Evolutionary conservation across 1,284 basidiomycete species (phyloP).

Genomic region (Schizophyllum commune): DNA sequence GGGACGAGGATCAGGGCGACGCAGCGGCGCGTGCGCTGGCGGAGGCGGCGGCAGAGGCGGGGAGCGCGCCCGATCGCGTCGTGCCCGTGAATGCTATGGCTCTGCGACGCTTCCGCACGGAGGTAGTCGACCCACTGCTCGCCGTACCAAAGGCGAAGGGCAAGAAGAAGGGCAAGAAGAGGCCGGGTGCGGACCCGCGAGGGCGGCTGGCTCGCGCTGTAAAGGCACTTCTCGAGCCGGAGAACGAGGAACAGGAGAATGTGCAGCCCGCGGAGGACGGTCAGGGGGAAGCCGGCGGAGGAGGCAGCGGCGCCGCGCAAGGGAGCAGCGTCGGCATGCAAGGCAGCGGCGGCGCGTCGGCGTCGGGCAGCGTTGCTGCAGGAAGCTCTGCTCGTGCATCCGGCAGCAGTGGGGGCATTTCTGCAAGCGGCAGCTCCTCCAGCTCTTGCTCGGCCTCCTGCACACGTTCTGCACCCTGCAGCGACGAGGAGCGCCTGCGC

Average conservation of each 20-base stretch:
- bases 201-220: slow-evolving; percentile 60
- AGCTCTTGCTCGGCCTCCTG: too few species aligned
- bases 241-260: slow-evolving; percentile 29
- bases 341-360: too few species aligned
- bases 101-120: slow-evolving; percentile 59
- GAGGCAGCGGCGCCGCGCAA: not conserved
- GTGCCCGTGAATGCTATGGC: slow-evolving; percentile 57
- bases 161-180: slow-evolving; percentile 41
- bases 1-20: slow-evolving; percentile 39
- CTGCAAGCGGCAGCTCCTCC: too few species aligned
- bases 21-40: slow-evolving; percentile 34
- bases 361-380: too few species aligned
- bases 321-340: not conserved
- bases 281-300: not conserved
- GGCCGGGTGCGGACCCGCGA: slow-evolving; percentile 41
- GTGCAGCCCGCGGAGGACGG: not conserved
- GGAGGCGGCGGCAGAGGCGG: slow-evolving; percentile 66
- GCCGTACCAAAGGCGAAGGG: slow-evolving; percentile 55
- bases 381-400: too few species aligned
- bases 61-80: slow-evolving; percentile 56
- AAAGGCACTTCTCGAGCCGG: slow-evolving; percentile 52
- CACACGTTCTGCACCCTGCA: not conserved
- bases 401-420: too few species aligned
- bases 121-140: slow-evolving; percentile 61
- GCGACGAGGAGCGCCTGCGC: slow-evolving; percentile 31